These are phyloP conservation scores for Aspergillus sp. DNA, from an alignment of 2,329 filamentous ascomycete genomes.

Conservation along the genomic window DNA sequence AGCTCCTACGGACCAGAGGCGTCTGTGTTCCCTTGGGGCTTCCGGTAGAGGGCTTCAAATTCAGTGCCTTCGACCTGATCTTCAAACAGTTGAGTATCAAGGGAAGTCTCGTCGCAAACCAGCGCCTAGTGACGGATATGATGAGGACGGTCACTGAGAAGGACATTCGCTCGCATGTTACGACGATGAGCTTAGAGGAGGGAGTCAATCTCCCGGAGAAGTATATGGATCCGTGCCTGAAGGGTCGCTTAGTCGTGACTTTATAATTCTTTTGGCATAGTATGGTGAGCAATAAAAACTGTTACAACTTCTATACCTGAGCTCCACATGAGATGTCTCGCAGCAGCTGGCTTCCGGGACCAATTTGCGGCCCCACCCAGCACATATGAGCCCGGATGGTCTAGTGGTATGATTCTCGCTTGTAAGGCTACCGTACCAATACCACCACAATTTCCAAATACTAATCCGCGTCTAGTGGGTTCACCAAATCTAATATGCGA, in stretches of 20 bases:
- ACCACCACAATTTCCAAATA: too few relatives aligned
- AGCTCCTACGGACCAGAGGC: slow-evolving; percentile 2
- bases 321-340: too few relatives aligned
- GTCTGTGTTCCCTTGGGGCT: slow-evolving; percentile 10
- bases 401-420: too few relatives aligned
- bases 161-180: background rate
- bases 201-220: background rate
- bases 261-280: background rate
- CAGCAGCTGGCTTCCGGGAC: too few relatives aligned
- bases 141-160: slow-evolving; percentile 5
- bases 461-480: too few relatives aligned
- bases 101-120: slow-evolving; percentile 6
- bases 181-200: background rate
- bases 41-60: slow-evolving; percentile 6
- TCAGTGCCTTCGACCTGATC: slow-evolving; percentile 6
- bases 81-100: slow-evolving; percentile 12
- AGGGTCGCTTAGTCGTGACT: slow-evolving; percentile 1
- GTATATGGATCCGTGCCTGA: slow-evolving; percentile 3
- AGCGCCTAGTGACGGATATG: slow-evolving; percentile 7
- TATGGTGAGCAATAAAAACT: too few relatives aligned
- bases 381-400: too few relatives aligned
- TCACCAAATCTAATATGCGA: too few relatives aligned
- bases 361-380: too few relatives aligned
- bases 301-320: too few relatives aligned
- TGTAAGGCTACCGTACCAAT: too few relatives aligned